Evolutionary conservation across 345 rosid genomes (phyloP), one percentile per base, ranked within the genome.

Genomic region (Trapa bicornis): DNA sequence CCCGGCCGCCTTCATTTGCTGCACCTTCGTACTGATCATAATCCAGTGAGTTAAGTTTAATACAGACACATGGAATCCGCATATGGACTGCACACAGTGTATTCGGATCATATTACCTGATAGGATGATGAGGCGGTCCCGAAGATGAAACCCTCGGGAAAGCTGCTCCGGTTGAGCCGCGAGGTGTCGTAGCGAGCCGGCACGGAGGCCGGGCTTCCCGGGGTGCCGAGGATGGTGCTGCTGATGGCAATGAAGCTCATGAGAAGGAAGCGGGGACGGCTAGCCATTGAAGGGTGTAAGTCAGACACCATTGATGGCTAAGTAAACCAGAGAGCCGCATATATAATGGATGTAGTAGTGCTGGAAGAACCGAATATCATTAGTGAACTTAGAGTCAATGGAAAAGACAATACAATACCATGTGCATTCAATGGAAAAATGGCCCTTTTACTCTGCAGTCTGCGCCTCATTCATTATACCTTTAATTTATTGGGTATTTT

Each of bases 121-220:
- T 76, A 81, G 47, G 82, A 65, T 1, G 85, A 57, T 3, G 85
- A 76, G n/a, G 82, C 85, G 12, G 85, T 70, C 37, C 85, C 85
- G 13, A 81, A 81, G 22, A 81, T 22, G 64, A 81, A 81, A 50
- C 74, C 80, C 16, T 61, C 37, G 0, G 79, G 80, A 50, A 81
- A 81, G 60, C 74, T 74, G 8, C 52, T 72, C 14, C 80, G 68
- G 54, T 73, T 74, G 13, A 74, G 39, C 33, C 60, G 33, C 13
- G 74, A 7, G 47, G 68, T 38, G 37, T 32, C 64, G 58, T 68
- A 16, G 8, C 29, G 22, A 12, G 60, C 13, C 16, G 47, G 39
- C 37, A 75, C 61, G 2, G 62, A 61, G 12, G 47, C 47, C 1
- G 12, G 2, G 48, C 37, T 67, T 35, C 63, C 63, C 2, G 16